Conservation (phyloP, 306 rosid species). For the Phaseolus lunatus region DNA sequence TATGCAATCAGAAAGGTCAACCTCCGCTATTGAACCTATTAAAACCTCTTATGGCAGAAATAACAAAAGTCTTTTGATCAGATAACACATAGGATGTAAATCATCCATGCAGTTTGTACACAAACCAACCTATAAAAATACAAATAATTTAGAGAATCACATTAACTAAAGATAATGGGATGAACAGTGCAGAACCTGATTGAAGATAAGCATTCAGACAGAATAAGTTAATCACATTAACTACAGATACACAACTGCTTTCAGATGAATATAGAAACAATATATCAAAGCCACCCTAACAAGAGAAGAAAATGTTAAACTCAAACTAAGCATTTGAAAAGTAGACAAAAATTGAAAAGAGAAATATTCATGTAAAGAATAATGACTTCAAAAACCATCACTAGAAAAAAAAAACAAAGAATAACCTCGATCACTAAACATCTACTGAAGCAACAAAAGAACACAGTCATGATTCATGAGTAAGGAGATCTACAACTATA, state of each 20-base stretch:
- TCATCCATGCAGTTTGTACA: neutral
- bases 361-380: neutral
- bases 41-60: conserved; percentile 3
- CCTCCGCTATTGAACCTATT: conserved; percentile 17
- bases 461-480: neutral
- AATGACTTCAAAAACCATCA: conserved; percentile 1
- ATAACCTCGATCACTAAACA: neutral
- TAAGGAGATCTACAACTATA: neutral
- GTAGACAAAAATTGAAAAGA: neutral
- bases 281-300: neutral
- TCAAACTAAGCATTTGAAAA: conserved; percentile 1
- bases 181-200: neutral
- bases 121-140: neutral
- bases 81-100: neutral
- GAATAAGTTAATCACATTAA: neutral
- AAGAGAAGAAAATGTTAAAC: neutral
- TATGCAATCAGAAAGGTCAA: conserved; percentile 11
- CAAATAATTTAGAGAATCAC: conserved; percentile 12
- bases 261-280: neutral
- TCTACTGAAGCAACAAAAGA: neutral
- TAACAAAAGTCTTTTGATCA: conserved; percentile 27
- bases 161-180: neutral
- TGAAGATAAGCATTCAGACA: neutral
- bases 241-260: neutral
- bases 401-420: neutral